Conservation (phyloP, 192 early-diverging fungal species). For the Gryganskiella cystojenkinii region DNA sequence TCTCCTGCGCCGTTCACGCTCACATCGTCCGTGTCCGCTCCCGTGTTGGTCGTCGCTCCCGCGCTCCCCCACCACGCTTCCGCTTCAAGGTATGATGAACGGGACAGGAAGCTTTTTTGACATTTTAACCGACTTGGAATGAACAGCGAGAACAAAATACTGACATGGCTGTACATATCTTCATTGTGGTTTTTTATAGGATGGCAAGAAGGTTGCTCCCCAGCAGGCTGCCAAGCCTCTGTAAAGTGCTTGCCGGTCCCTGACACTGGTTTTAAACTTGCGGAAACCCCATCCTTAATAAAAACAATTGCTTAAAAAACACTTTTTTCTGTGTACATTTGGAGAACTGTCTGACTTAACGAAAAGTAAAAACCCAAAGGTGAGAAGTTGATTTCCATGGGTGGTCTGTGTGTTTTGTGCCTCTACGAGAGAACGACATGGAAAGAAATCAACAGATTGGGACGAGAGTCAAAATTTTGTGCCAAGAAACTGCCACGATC, state of each 20-base stretch:
- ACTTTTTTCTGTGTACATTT: too few species aligned
- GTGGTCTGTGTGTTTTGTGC: too few species aligned
- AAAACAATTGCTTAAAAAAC: conserved; percentile 30
- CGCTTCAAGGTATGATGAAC: conserved; percentile 70
- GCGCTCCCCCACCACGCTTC: conserved; percentile 93
- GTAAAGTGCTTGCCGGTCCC: conserved; percentile 39
- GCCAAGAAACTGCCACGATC: too few species aligned
- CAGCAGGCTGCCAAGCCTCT: conserved; percentile 53
- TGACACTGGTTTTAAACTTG: conserved; percentile 14
- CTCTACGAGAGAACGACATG: too few species aligned
- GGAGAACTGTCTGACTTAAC: too few species aligned
- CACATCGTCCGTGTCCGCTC: conserved; percentile 96
- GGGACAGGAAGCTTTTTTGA: conserved; percentile 45
- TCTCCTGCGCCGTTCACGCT: conserved; percentile 97
- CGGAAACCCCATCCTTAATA: conserved; percentile 26
- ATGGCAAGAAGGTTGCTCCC: conserved; percentile 70
- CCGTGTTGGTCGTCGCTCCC: conserved; percentile 86
- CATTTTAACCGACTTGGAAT: not conserved
- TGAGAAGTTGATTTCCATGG: too few species aligned
- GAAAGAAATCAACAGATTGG: too few species aligned
- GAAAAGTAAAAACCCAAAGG: too few species aligned
- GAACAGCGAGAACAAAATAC: not conserved
- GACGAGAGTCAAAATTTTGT: too few species aligned
- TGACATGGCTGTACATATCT: not conserved
- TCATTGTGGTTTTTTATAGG: conserved; percentile 39